Evolutionary conservation across 2,329 filamentous ascomycete genomes (phyloP), one percentile per base, ranked within the genome.

Genomic region (Cordyceps cicadae): DNA sequence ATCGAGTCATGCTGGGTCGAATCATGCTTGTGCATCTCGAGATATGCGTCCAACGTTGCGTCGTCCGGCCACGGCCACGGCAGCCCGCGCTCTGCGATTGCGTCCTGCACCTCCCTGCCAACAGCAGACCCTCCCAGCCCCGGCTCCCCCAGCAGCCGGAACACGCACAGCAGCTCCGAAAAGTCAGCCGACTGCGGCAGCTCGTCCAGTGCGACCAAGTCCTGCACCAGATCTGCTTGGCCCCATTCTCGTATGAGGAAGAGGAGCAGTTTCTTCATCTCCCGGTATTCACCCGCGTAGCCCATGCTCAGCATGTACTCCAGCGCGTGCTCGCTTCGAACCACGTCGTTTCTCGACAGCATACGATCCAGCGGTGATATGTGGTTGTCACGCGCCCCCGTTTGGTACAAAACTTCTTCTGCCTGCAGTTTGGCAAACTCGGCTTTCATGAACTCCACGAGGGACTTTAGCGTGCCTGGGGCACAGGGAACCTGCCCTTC

Each of bases 221-320:
- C 73, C 17, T 74, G 71, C 5, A 73, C 66, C 39, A 72, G 61
- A 11, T 69, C 67, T 29, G 67, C 59, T 24, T 69, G 69, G 6
- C 69, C 68, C 72, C 79, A 79, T 64, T 84, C 72, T 26, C 71
- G 65, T 0, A 81, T 71, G 64, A 87, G 81, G 86, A 86, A 92
- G 34, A 74, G 70, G 15, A 87, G 71, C 5, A 87, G 71, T 4
- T 74, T 74, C 5, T 81, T 76, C 69, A 90, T 83, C 54, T 81
- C 83, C 2, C 79, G 73, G 54, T 77, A 76, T 64, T 90, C 84
- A 41, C 80, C 80, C n/a, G 85, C 70, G 57, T 81, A 79, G 1
- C 82, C 87, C 24, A 91, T 74, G 1, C 83, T 79, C 52, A 85
- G 79, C 69, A 91, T 79, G 68, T 89, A 88, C 2, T 76, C 74